Percentiles rank a stretch among this genome's conserved stretches.
phyloP scores from a whole-genome alignment of 2,329 filamentous ascomycete genomes.

The Cadophora sp. region DNA sequence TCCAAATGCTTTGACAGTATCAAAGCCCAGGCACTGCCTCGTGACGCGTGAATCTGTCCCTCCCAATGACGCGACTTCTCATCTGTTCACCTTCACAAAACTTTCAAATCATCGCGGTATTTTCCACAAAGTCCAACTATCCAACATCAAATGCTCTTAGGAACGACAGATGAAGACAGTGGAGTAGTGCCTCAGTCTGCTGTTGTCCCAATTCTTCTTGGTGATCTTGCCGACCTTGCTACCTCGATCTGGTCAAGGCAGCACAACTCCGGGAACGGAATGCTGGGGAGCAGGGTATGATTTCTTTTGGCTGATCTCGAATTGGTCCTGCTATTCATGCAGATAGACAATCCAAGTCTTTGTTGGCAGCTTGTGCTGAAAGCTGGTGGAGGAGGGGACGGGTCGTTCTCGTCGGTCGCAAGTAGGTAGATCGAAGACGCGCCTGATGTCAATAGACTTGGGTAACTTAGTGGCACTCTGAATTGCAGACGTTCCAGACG shows the following conservation, averaged over 20 bases:
- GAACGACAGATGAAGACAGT: background rate
- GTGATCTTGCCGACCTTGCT: background rate
- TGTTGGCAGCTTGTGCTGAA: background rate
- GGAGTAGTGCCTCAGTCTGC: background rate
- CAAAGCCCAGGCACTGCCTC: background rate
- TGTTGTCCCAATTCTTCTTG: background rate
- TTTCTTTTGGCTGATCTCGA: background rate
- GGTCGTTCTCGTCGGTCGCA: slow-evolving; percentile 11
- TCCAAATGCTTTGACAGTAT: background rate
- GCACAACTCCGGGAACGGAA: background rate
- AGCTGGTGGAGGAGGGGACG: background rate
- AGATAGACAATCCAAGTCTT: background rate
- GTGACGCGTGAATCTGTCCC: background rate
- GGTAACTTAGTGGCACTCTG: too few species aligned
- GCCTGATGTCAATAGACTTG: background rate
- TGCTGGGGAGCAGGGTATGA: background rate
- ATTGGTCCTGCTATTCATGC: background rate
- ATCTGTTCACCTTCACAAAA: slow-evolving; percentile 6
- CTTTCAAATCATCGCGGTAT: slow-evolving; percentile 6
- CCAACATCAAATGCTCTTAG: background rate
- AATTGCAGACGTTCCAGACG: background rate
- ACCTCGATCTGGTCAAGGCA: background rate
- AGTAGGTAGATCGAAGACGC: slow-evolving; percentile 6
- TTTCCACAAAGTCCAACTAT: background rate
- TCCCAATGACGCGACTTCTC: background rate